Evolutionary conservation across 2,329 filamentous ascomycete species (phyloP).

Genomic region (Helotiales sp.): DNA sequence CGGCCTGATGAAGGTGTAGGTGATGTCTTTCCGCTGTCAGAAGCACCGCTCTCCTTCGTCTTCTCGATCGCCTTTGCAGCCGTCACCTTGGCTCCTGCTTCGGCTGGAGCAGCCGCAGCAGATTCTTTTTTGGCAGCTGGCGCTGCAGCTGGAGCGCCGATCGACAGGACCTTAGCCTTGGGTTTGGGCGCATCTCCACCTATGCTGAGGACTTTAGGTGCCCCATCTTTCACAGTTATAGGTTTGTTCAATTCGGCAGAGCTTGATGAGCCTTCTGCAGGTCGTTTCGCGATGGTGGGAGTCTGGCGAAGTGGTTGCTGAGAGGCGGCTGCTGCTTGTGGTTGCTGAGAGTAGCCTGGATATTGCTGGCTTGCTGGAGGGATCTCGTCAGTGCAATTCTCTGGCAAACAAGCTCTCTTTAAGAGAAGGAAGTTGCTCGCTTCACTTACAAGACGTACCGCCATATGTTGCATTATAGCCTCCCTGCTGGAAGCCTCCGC

Average conservation of each 20-base stretch:
- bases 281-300: conserved; percentile 65
- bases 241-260: conserved; percentile 50
- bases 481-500: conserved; percentile 40
- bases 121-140: conserved; percentile 46
- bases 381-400: conserved; percentile 9
- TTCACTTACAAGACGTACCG: not conserved
- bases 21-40: conserved; percentile 70
- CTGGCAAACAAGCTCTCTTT: not conserved
- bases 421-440: not conserved
- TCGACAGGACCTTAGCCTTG: conserved; percentile 71
- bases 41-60: conserved; percentile 70
- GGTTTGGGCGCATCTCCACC: conserved; percentile 57
- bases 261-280: conserved; percentile 48
- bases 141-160: conserved; percentile 59
- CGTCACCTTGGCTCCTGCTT: conserved; percentile 79
- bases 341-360: conserved; percentile 52
- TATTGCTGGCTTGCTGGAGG: conserved; percentile 48
- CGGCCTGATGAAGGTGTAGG: conserved; percentile 82
- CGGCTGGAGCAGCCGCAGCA: conserved; percentile 45
- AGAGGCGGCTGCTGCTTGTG: conserved; percentile 42
- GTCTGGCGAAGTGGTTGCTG: conserved; percentile 47
- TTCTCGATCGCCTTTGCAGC: conserved; percentile 92
- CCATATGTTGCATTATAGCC: conserved; percentile 36
- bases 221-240: conserved; percentile 53
- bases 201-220: conserved; percentile 65